Percentiles rank a stretch among this genome's conserved stretches.
Evolutionary conservation across 345 rosid species (phyloP).

Genomic region (Jatropha curcas): DNA sequence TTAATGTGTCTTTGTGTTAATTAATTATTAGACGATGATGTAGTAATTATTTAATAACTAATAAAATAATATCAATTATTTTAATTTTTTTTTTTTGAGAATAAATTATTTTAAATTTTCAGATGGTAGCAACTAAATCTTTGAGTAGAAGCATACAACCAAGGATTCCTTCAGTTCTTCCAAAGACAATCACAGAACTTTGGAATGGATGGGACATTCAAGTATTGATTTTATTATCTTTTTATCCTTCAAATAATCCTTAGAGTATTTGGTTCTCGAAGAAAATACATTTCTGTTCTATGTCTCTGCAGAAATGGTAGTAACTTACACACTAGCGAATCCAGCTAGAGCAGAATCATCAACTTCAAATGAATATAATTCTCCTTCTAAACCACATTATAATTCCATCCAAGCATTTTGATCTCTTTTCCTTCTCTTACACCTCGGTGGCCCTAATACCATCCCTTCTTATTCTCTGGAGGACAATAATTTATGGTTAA

Average conservation of each 20-base stretch:
- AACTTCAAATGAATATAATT: not conserved
- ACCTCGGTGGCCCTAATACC: slow-evolving; percentile 16
- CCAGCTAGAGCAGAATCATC: not conserved
- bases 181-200: too few relatives aligned
- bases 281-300: not conserved
- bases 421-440: not conserved
- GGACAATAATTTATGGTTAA: slow-evolving; percentile 2
- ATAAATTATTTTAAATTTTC: too few relatives aligned
- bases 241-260: slow-evolving; percentile 4
- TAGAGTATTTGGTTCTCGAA: not conserved
- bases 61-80: too few relatives aligned
- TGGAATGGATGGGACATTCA: not conserved
- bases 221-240: not conserved
- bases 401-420: slow-evolving; percentile 8
- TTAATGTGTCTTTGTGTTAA: too few relatives aligned
- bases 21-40: too few relatives aligned
- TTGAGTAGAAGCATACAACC: too few relatives aligned
- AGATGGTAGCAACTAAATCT: too few relatives aligned
- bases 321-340: not conserved
- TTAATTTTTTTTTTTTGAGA: too few relatives aligned
- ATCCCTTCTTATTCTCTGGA: slow-evolving; percentile 9
- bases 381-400: not conserved
- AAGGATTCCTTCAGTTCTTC: too few relatives aligned
- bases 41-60: too few relatives aligned
- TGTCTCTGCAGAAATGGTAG: not conserved